Evolutionary conservation across 2,329 filamentous ascomycete species (phyloP).

Genomic region (Cryphonectria parasitica): DNA sequence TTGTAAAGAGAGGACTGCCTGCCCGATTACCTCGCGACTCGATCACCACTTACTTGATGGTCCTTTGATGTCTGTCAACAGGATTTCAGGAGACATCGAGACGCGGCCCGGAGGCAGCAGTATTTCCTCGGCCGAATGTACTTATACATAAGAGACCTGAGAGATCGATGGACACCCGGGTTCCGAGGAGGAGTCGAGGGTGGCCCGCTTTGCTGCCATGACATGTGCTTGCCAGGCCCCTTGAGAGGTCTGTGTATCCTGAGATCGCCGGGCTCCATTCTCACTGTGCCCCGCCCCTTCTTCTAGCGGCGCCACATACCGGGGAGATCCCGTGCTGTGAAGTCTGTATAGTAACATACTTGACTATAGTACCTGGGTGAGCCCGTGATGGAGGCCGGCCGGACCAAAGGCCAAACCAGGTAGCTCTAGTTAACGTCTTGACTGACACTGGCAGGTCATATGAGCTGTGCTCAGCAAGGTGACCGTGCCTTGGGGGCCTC

Average conservation of each 20-base stretch:
- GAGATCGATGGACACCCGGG: not conserved
- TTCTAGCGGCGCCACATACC: not conserved
- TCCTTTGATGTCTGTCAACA: slow-evolving; percentile 5
- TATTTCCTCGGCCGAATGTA: slow-evolving; percentile 21
- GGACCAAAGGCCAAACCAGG: not conserved
- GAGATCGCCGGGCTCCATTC: slow-evolving; percentile 1
- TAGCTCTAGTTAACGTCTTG: not conserved
- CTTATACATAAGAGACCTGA: slow-evolving; percentile 13
- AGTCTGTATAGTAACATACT: not conserved
- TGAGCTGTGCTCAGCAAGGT: not conserved
- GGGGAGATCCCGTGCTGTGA: not conserved
- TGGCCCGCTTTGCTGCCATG: not conserved
- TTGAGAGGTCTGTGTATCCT: not conserved
- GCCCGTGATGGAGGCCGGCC: not conserved
- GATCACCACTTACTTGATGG: slow-evolving; percentile 10
- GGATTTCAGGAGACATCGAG: slow-evolving; percentile 9
- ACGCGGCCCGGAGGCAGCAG: slow-evolving; percentile 3
- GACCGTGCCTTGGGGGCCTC: not conserved
- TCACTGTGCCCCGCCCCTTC: not conserved
- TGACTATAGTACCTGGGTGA: not conserved
- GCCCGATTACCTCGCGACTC: slow-evolving; percentile 7
- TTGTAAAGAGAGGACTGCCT: slow-evolving; percentile 15
- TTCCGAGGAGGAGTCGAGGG: not conserved
- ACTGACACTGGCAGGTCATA: slow-evolving; percentile 15
- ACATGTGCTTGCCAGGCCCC: not conserved